These are phyloP conservation scores for Colletotrichum australisinense DNA, from an alignment of 2,329 filamentous ascomycete genomes.

Conservation along the genomic window DNA sequence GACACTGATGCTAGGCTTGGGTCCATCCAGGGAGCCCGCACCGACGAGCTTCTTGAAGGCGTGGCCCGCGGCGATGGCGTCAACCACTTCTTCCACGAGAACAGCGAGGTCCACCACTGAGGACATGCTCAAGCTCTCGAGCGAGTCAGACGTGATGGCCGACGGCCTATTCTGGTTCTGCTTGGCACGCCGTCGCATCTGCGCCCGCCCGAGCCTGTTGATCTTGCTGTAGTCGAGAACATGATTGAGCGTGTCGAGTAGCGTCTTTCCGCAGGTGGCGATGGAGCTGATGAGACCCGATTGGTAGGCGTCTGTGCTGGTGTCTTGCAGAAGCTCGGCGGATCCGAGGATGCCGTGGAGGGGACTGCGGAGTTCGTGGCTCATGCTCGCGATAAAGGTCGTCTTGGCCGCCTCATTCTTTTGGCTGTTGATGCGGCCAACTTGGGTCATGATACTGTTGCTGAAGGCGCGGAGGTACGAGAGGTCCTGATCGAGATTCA, in stretches of 20 bases:
- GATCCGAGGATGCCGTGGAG: constrained; percentile 68
- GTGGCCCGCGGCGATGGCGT: constrained; percentile 49
- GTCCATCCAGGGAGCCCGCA: constrained; percentile 9
- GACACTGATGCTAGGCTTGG: constrained; percentile 30
- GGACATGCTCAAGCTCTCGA: constrained; percentile 46
- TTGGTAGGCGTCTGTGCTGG: constrained; percentile 50
- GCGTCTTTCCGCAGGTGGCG: constrained; percentile 57
- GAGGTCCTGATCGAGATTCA: constrained; percentile 49
- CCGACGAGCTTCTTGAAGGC: constrained; percentile 43
- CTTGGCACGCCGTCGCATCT: constrained; percentile 36
- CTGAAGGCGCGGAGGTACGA: constrained; percentile 53
- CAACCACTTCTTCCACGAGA: constrained; percentile 51
- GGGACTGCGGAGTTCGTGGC: constrained; percentile 67
- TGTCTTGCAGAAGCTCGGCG: constrained; percentile 60
- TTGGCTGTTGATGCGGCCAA: constrained; percentile 64
- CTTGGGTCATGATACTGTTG: constrained; percentile 61
- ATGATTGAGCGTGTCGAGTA: constrained; percentile 62
- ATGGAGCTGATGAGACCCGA: constrained; percentile 57
- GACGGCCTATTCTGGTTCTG: constrained; percentile 37
- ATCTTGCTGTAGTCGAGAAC: constrained; percentile 58
- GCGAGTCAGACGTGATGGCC: constrained; percentile 41
- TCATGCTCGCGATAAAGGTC: constrained; percentile 69
- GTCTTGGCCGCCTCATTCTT: constrained; percentile 65
- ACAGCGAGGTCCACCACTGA: constrained; percentile 46
- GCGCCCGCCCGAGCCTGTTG: constrained; percentile 46